phyloP scores from a whole-genome alignment of 2,329 filamentous ascomycete species.

The Talaromyces islandicus region DNA sequence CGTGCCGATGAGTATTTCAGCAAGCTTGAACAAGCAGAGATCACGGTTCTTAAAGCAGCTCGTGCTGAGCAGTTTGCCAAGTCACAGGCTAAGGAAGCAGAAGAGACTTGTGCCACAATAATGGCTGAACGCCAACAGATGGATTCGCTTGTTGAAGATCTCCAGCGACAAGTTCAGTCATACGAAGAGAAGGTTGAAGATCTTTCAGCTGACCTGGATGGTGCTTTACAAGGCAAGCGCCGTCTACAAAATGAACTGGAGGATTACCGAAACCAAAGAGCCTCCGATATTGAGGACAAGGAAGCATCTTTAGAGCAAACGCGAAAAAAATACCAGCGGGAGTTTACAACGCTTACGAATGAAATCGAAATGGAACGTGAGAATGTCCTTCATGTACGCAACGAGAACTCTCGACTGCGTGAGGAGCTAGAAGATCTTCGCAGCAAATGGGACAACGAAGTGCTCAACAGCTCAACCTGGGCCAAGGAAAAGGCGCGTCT shows the following conservation, averaged over 20 bases:
- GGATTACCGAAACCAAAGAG: slow-evolving; percentile 90
- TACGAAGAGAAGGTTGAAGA: slow-evolving; percentile 91
- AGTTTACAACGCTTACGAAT: slow-evolving; percentile 81
- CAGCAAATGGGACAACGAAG: slow-evolving; percentile 96
- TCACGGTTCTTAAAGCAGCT: slow-evolving; percentile 84
- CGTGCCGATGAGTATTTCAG: slow-evolving; percentile 94
- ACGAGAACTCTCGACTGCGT: slow-evolving; percentile 80
- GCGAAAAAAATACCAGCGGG: slow-evolving; percentile 91
- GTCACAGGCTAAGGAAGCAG: slow-evolving; percentile 79
- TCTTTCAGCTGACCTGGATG: slow-evolving; percentile 80
- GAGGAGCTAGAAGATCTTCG: slow-evolving; percentile 93
- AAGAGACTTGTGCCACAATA: slow-evolving; percentile 82
- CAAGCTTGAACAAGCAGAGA: slow-evolving; percentile 95
- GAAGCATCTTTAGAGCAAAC: slow-evolving; percentile 95
- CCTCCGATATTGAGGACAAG: slow-evolving; percentile 95
- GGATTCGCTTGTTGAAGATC: slow-evolving; percentile 78
- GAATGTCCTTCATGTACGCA: slow-evolving; percentile 74
- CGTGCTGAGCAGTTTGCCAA: slow-evolving; percentile 93
- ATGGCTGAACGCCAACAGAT: slow-evolving; percentile 90
- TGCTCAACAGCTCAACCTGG: slow-evolving; percentile 96
- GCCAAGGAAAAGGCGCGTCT: slow-evolving; percentile 94
- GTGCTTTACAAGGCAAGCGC: slow-evolving; percentile 82
- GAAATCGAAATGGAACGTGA: slow-evolving; percentile 92
- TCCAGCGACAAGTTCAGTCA: slow-evolving; percentile 82
- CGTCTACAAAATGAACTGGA: slow-evolving; percentile 94